phyloP scores from a whole-genome alignment of 2,329 filamentous ascomycete genomes.

The Xylaria sp. region DNA sequence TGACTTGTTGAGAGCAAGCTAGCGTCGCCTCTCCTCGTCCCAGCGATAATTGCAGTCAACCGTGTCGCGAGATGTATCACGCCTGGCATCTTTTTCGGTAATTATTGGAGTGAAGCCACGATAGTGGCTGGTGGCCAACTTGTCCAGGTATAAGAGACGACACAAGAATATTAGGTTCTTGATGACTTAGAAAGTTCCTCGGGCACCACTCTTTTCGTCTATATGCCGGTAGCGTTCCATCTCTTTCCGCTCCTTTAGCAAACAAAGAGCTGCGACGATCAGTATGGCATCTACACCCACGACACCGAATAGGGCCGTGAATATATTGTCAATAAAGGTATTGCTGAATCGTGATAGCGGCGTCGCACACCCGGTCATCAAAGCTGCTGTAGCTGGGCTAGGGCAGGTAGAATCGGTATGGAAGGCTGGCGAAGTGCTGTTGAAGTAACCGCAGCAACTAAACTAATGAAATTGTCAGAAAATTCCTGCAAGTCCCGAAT shows the following conservation, averaged over 20 bases:
- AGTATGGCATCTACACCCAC: conserved; percentile 76
- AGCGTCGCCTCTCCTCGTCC: background rate
- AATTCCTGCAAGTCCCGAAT: conserved; percentile 14
- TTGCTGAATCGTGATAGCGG: conserved; percentile 76
- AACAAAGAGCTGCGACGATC: conserved; percentile 75
- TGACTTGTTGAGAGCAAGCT: background rate
- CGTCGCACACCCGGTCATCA: conserved; percentile 74
- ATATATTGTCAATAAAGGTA: conserved; percentile 77
- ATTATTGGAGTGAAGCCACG: background rate
- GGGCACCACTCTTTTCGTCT: conserved; percentile 77
- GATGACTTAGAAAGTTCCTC: conserved; percentile 57
- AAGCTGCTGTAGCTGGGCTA: conserved; percentile 74
- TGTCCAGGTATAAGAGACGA: background rate
- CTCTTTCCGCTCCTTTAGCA: conserved; percentile 84
- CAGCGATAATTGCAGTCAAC: background rate
- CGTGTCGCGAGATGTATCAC: background rate
- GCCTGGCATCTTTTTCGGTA: background rate
- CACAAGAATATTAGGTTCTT: background rate
- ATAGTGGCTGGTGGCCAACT: background rate
- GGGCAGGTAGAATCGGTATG: conserved; percentile 74
- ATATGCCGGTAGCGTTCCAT: conserved; percentile 81
- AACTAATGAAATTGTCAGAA: conserved; percentile 63
- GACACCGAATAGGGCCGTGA: conserved; percentile 82
- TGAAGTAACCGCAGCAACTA: conserved; percentile 81
- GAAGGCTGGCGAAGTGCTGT: conserved; percentile 77